Conservation (phyloP, 2,329 filamentous ascomycete genomes). For the Trichophaea hybrida region DNA sequence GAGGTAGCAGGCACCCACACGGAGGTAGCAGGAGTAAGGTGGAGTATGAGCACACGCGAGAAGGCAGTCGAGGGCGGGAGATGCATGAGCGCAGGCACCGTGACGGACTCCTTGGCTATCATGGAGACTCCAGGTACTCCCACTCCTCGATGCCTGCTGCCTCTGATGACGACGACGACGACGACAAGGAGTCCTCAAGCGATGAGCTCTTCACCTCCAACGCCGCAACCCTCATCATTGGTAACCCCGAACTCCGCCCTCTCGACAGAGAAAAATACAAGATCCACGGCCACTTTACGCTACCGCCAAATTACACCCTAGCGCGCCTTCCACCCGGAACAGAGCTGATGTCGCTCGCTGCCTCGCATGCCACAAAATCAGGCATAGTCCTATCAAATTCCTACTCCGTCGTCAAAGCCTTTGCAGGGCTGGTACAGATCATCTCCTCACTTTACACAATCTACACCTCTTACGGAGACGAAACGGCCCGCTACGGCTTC, state of each 20-base stretch:
- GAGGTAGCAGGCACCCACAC: not conserved
- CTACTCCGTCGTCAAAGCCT: conserved; percentile 17
- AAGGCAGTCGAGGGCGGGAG: not conserved
- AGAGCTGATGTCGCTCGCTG: conserved; percentile 8
- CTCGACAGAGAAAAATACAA: not conserved
- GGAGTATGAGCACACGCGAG: not conserved
- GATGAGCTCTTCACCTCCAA: not conserved
- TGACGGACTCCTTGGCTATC: too few relatives aligned
- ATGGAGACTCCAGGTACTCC: not conserved
- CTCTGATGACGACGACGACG: not conserved
- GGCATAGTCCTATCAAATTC: conserved; percentile 18
- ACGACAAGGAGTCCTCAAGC: not conserved
- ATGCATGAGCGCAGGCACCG: too few relatives aligned
- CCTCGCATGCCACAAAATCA: conserved; percentile 11
- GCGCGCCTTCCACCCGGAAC: conserved; percentile 17
- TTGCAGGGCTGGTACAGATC: conserved; percentile 19
- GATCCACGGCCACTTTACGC: conserved; percentile 13
- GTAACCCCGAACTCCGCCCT: not conserved
- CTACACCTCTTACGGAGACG: conserved; percentile 21
- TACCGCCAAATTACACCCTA: conserved; percentile 16
- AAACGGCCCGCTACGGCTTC: conserved; percentile 27
- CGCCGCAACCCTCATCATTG: not conserved
- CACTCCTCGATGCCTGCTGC: not conserved
- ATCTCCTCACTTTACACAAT: conserved; percentile 16
- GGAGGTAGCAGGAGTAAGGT: not conserved